phyloP scores from a whole-genome alignment of 129 eudicot genomes.

The Ambrosia artemisiifolia region DNA sequence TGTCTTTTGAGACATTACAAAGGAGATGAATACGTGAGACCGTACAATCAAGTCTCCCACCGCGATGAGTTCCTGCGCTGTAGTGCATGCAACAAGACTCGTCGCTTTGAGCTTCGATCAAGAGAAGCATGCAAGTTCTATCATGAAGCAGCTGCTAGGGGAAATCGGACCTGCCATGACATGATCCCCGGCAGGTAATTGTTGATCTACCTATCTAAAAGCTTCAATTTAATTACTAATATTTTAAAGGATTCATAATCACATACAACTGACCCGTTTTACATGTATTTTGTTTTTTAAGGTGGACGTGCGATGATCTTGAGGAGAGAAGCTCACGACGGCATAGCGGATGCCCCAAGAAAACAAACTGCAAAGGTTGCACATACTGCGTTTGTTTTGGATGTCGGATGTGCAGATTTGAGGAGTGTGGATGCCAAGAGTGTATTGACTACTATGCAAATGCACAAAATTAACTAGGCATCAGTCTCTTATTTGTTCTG shows the following conservation, averaged over 20 bases:
- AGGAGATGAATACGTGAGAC: constrained; percentile 13
- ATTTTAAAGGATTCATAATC: neutral
- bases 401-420: constrained; percentile 11
- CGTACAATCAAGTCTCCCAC: constrained; percentile 14
- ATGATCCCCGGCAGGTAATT: constrained; percentile 27
- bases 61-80: constrained; percentile 25
- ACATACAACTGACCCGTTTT: neutral
- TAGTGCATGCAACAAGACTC: constrained; percentile 24
- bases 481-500: neutral
- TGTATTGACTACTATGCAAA: constrained; percentile 16
- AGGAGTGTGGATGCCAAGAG: constrained; percentile 12
- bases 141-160: constrained; percentile 15
- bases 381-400: constrained; percentile 3
- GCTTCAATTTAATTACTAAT: neutral
- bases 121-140: constrained; percentile 13
- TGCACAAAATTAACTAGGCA: neutral
- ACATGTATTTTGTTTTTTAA: neutral
- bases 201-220: neutral
- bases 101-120: constrained; percentile 16
- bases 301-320: constrained; percentile 14
- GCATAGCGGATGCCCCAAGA: constrained; percentile 14
- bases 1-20: constrained; percentile 17
- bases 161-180: constrained; percentile 13
- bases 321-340: constrained; percentile 18
- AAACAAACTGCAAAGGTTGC: constrained; percentile 1